Evolutionary conservation across 2,329 filamentous ascomycete genomes (phyloP), one percentile per base, ranked within the genome.

Genomic region (Achaetomium macrosporum): DNA sequence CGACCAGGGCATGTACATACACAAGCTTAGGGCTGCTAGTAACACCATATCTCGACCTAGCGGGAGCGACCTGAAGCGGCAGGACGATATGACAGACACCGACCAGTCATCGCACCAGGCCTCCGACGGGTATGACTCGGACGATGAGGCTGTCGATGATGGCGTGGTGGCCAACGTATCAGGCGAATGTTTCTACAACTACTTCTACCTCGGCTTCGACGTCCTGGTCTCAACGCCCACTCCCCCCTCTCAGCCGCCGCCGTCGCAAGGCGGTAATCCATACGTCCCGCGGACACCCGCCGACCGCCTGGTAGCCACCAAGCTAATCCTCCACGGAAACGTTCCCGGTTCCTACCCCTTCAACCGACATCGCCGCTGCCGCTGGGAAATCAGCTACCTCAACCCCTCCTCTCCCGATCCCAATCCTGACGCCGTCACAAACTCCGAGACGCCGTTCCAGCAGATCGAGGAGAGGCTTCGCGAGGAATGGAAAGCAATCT

Each of bases 261-360:
- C 84, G 12, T 72, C 75, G 5, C 74, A 67, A 54, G 40, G 53
- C 7, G 20, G 33, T 39, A 47, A 65, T 50, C 51, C 60, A 33
- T 39, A 58, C 2, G 53, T 13, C 62, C 69, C 54, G 2, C 65
- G 66, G 5, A 65, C 58, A 20, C 57, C 69, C 1, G 69, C 79
- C 0, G 83, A 89, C 53, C 83, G 85, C 39, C 76, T 95, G 11
- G 89, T 93, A 0, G 91, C 88, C 6, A 93, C 88, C 0, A 97
- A 97, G 66, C 68, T 99, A n/a, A 82, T 97, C 16, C 77, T 99
- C 2, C 93, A 99, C 68, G 90, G 88, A 41, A 99, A 99, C 63
- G 84, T 97, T 2, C 93, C 93, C 1, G 93, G 93, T 0, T 96
- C 90, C 1, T 97, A 96, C 67, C 88, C 92, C 11, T 99, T 99